These are phyloP conservation scores for Macrolepiota fuliginosa DNA, from an alignment of 768 basidiomycete species.

Conservation along the genomic window DNA sequence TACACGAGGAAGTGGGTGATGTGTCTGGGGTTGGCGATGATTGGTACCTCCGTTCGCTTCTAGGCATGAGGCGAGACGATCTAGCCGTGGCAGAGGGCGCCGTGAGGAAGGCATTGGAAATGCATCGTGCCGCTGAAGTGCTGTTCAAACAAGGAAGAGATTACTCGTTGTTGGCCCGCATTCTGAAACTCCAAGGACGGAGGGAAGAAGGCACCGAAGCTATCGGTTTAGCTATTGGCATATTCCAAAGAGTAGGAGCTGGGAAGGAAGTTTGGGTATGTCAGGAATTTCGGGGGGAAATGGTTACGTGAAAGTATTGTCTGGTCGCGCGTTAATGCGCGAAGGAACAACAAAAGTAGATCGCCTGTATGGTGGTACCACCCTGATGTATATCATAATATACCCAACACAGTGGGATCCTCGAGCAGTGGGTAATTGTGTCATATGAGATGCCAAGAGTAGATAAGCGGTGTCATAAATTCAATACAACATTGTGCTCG, in stretches of 20 bases:
- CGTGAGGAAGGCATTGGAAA: not conserved
- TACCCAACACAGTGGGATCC: too few species aligned
- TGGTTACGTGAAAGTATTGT: not conserved
- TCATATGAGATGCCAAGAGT: too few species aligned
- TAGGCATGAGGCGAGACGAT: not conserved
- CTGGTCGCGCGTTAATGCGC: not conserved
- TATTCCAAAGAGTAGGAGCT: not conserved
- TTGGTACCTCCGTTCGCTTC: not conserved
- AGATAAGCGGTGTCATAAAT: too few species aligned
- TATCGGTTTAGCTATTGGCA: not conserved
- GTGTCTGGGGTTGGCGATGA: not conserved
- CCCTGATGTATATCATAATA: too few species aligned
- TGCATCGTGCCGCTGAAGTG: not conserved
- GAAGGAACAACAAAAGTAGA: not conserved
- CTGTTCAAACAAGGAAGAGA: conserved; percentile 1
- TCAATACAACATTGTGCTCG: too few species aligned
- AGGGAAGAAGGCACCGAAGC: not conserved
- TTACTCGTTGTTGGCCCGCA: not conserved
- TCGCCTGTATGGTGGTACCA: too few species aligned
- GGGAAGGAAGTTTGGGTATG: not conserved
- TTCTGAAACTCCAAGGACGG: not conserved
- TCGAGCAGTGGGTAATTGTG: too few species aligned
- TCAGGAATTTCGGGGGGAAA: not conserved
- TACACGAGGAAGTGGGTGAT: conserved; percentile 3
- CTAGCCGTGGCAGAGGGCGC: not conserved